Percentiles rank a stretch among this genome's conserved stretches.
phyloP scores from a whole-genome alignment of 768 basidiomycete genomes.

The Tulasnella sp. region DNA sequence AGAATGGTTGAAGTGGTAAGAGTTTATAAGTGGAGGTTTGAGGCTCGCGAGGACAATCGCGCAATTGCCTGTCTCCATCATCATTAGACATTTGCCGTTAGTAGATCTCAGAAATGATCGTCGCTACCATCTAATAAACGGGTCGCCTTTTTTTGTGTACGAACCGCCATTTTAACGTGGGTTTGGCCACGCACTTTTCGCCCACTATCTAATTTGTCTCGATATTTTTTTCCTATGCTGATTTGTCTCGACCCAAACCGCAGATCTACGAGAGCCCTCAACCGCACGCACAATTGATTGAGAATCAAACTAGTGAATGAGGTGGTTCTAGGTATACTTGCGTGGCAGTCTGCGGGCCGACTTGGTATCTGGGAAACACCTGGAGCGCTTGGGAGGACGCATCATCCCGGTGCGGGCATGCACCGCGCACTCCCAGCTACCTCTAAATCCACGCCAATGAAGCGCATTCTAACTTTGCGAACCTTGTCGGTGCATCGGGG shows the following conservation, averaged over 20 bases:
- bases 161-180: neutral
- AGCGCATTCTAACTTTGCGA: too few relatives aligned
- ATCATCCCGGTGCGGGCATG: too few relatives aligned
- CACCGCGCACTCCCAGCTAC: too few relatives aligned
- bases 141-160: neutral
- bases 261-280: neutral
- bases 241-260: neutral
- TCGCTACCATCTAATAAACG: neutral
- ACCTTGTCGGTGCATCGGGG: too few relatives aligned
- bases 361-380: too few relatives aligned
- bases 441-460: too few relatives aligned
- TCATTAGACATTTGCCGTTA: neutral
- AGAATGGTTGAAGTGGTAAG: slow-evolving; percentile 58
- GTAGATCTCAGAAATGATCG: neutral
- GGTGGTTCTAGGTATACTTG: too few relatives aligned
- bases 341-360: too few relatives aligned
- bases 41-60: neutral
- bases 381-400: too few relatives aligned
- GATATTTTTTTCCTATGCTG: neutral
- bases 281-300: neutral
- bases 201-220: neutral
- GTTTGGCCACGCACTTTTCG: slow-evolving; percentile 2
- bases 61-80: neutral
- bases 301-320: too few relatives aligned
- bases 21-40: neutral